phyloP scores from a whole-genome alignment of 495 filamentous ascomycete species.

The Lindgomyces ingoldianus region DNA sequence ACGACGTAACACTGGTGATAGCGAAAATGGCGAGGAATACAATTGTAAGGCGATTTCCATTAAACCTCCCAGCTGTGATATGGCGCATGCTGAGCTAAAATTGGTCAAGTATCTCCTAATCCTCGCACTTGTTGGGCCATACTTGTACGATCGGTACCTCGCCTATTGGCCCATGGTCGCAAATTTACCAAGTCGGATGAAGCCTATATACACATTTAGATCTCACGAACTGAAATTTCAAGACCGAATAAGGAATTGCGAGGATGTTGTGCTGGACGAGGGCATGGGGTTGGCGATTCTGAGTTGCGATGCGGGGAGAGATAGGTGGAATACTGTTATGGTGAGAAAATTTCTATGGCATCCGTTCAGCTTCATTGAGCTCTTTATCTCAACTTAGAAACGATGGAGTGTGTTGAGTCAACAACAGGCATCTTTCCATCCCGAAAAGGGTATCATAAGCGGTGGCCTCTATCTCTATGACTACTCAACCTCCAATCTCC shows the following conservation, averaged over 20 bases:
- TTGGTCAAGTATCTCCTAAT: slow-evolving; percentile 10
- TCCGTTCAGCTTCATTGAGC: not conserved
- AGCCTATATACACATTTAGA: slow-evolving; percentile 16
- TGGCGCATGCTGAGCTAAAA: not conserved
- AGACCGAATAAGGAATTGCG: slow-evolving; percentile 50
- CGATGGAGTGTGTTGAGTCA: not conserved
- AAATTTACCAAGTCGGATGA: slow-evolving; percentile 23
- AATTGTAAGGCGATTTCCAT: not conserved
- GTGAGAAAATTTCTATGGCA: slow-evolving; percentile 14
- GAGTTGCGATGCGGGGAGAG: slow-evolving; percentile 39
- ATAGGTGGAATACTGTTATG: slow-evolving; percentile 55
- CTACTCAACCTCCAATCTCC: slow-evolving; percentile 38
- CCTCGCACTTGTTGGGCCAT: slow-evolving; percentile 20
- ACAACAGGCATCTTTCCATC: slow-evolving; percentile 40
- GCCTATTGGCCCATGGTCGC: slow-evolving; percentile 3
- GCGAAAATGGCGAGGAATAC: slow-evolving; percentile 3
- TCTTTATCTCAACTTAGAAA: not conserved
- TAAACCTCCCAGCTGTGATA: not conserved
- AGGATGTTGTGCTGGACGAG: slow-evolving; percentile 49
- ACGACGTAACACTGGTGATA: not conserved
- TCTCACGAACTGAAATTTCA: slow-evolving; percentile 33
- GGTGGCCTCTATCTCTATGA: slow-evolving; percentile 47
- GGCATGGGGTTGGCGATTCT: slow-evolving; percentile 26
- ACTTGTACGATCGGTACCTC: slow-evolving; percentile 31
- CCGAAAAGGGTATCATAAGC: slow-evolving; percentile 28